phyloP scores from a whole-genome alignment of 2,329 filamentous ascomycete genomes.

The Myriosclerotinia duriaeana region DNA sequence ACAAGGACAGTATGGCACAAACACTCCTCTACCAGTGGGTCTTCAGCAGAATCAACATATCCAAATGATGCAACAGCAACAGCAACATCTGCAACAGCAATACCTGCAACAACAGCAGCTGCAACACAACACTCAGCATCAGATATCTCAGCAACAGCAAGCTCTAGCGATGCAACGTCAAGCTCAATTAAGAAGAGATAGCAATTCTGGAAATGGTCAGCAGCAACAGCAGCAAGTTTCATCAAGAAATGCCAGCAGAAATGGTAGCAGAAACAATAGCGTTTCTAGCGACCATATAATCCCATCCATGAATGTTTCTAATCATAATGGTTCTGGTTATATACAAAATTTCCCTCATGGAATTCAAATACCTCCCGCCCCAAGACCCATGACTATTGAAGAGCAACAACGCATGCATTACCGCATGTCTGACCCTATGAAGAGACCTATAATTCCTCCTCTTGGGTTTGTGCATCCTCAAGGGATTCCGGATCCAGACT shows the following conservation, averaged over 20 bases:
- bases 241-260: slow-evolving; percentile 24
- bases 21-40: slow-evolving; percentile 19
- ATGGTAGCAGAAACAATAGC: slow-evolving; percentile 10
- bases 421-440: slow-evolving; percentile 25
- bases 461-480: slow-evolving; percentile 40
- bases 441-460: slow-evolving; percentile 42
- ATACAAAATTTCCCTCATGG: neutral
- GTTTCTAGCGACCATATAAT: slow-evolving; percentile 5
- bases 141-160: slow-evolving; percentile 26
- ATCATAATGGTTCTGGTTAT: neutral
- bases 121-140: neutral
- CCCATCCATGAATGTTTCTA: neutral
- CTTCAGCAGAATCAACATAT: slow-evolving; percentile 22
- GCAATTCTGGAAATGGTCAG: slow-evolving; percentile 22
- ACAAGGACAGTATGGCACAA: neutral
- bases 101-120: slow-evolving; percentile 3
- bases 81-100: slow-evolving; percentile 27
- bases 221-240: slow-evolving; percentile 7
- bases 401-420: slow-evolving; percentile 41
- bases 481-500: slow-evolving; percentile 47
- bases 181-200: slow-evolving; percentile 27
- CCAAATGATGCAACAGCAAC: slow-evolving; percentile 22
- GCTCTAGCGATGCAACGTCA: slow-evolving; percentile 26
- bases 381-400: slow-evolving; percentile 6
- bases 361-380: neutral